Base-by-base conservation (phyloP, 768 basidiomycete species). In the Boletellus emodensis region DNA sequence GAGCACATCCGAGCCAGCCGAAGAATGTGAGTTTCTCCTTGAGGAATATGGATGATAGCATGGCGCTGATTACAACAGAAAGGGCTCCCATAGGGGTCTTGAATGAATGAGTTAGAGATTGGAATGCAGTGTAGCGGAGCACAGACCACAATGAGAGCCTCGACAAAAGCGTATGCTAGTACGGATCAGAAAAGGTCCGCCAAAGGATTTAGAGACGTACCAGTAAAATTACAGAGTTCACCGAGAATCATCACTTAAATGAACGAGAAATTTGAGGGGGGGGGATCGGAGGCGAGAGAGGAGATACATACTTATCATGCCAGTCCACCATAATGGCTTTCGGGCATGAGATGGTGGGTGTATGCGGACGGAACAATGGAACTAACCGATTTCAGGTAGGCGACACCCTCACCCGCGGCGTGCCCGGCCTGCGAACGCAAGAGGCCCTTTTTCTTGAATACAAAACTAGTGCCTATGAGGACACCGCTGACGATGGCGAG, bases 381-480 rank as follows among this genome's bases (percentile, higher is more conserved):
- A 75, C 87, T 68, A 67, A 91, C 89, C 64, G 88, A 91, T 73
- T 95, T 97, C 64, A 98, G 82, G 73, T 98, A 99, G 12, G 81
- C 91, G 52, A 95, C 92, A 28, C 95, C 94, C 64, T 90, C 87
- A 48, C 89, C 89, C 3, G 85, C 80, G 36, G 71, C 68, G 52
- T 87, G 84, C 57, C 89, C 92, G 52, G 87, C 86, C 74, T 90
- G 88, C 65, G 85, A 82, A 68, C 83, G 77, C 46, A 92, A 65
- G 17, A 92, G 74, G 9, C 90, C 95, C 64, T 92, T 96, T 80
- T 99, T 99, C 83, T 99, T 99, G 75, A 99, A 87, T 3, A 98
- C 94, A 68, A 97, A 98, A 60, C 85, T 87, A 36, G 81, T 80
- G 5, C 95, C 96, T 53, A 98, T 99, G 53, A 99, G 81, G 26